Conservation (phyloP, 176 grass and related monocot genomes). For the Calamus simplicifolius region DNA sequence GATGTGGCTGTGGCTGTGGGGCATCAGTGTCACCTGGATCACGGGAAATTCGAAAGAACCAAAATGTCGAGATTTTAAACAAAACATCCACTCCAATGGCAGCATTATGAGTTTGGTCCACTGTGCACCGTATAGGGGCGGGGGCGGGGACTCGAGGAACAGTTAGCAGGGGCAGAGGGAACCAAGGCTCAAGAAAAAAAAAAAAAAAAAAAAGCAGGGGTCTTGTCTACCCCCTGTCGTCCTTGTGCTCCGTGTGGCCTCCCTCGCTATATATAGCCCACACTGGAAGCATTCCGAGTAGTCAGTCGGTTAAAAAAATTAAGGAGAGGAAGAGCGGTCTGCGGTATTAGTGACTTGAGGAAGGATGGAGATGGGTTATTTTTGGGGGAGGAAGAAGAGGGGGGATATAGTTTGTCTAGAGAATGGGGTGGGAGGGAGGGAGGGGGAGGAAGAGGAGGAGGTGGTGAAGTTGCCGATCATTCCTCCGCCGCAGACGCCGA, state of each 20-base stretch:
- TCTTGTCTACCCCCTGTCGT: constrained; percentile 42
- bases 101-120: constrained; percentile 31
- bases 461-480: neutral
- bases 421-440: neutral
- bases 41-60: too few species aligned
- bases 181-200: constrained; percentile 20
- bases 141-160: constrained; percentile 3
- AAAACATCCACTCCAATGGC: neutral
- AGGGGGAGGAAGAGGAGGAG: neutral
- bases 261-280: constrained; percentile 17
- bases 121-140: constrained; percentile 6
- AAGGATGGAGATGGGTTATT: constrained; percentile 31
- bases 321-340: too few species aligned
- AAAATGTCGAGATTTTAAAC: too few species aligned
- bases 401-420: constrained; percentile 48
- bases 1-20: too few species aligned
- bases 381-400: constrained; percentile 33
- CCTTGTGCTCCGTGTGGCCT: constrained; percentile 32
- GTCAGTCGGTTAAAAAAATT: too few species aligned
- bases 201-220: constrained; percentile 36
- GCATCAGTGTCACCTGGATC: too few species aligned
- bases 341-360: too few species aligned
- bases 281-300: neutral
- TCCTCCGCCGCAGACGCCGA: constrained; percentile 34
- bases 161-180: constrained; percentile 1